Evolutionary conservation across 805 yeast genomes (phyloP).

Genomic region (Ogataea ganodermae): DNA sequence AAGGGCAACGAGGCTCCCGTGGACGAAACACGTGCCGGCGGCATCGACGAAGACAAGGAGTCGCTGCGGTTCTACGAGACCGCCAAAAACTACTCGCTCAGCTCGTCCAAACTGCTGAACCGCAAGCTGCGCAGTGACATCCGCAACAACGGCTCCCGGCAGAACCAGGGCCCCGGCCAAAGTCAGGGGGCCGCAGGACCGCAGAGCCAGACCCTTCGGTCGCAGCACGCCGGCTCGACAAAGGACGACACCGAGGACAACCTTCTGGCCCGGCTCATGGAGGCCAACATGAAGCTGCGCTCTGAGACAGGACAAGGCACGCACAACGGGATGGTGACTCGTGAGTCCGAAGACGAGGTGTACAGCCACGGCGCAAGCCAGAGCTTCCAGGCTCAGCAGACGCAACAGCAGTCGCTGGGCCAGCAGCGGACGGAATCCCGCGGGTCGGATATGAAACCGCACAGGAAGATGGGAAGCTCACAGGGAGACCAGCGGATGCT

Average conservation of each 20-base stretch:
- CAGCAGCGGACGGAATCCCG: conserved; percentile 11
- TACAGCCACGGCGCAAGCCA: not conserved
- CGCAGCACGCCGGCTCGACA: not conserved
- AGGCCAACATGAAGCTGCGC: conserved; percentile 16
- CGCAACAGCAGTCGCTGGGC: too few species aligned
- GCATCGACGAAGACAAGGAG: conserved; percentile 16
- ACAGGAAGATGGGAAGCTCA: conserved; percentile 7
- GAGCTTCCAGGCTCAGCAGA: not conserved
- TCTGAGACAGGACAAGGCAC: conserved; percentile 10
- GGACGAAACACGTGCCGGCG: conserved; percentile 12
- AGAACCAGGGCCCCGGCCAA: not conserved
- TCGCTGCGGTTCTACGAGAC: conserved; percentile 23
- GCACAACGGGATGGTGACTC: conserved; percentile 8
- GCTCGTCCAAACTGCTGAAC: conserved; percentile 17
- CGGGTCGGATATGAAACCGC: conserved; percentile 10
- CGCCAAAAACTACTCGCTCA: conserved; percentile 20
- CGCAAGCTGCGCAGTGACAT: conserved; percentile 23
- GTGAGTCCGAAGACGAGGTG: conserved; percentile 16
- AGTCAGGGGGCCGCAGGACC: not conserved
- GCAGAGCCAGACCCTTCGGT: conserved; percentile 12
- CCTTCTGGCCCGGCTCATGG: conserved; percentile 22
- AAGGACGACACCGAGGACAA: conserved; percentile 21
- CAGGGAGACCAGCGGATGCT: conserved; percentile 14
- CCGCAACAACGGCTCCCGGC: conserved; percentile 14
- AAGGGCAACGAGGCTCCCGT: conserved; percentile 13